These are phyloP conservation scores for Fusarium robinianum DNA, from an alignment of 2,329 filamentous ascomycete genomes.

Conservation along the genomic window DNA sequence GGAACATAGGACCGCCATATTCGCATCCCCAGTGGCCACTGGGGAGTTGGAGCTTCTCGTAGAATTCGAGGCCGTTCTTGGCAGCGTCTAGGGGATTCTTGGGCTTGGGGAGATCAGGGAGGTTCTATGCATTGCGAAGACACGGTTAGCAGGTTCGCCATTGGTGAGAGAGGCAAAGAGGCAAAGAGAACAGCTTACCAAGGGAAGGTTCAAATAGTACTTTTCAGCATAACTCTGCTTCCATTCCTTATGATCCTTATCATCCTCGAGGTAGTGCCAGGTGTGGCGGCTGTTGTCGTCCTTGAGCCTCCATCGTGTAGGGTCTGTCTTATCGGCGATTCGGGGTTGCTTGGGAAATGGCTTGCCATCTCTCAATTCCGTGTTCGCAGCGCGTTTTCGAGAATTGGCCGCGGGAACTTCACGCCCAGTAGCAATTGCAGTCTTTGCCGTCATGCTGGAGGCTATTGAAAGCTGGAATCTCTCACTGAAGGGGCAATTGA, in stretches of 20 bases:
- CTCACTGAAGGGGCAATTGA: too few species aligned
- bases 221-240: constrained; percentile 89
- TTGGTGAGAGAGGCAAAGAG: not conserved
- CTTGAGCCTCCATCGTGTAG: constrained; percentile 79
- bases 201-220: constrained; percentile 79
- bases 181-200: constrained; percentile 54
- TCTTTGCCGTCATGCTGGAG: too few species aligned
- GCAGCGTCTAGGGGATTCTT: constrained; percentile 77
- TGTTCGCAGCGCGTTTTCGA: constrained; percentile 51
- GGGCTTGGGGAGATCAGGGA: constrained; percentile 72
- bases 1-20: constrained; percentile 96
- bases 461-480: too few species aligned
- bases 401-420: constrained; percentile 40
- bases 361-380: constrained; percentile 38
- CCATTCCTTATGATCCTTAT: constrained; percentile 73
- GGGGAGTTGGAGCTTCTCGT: constrained; percentile 84
- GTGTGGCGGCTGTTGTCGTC: constrained; percentile 86
- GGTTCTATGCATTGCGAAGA: constrained; percentile 56
- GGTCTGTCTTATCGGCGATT: constrained; percentile 70
- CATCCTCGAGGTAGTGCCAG: constrained; percentile 88
- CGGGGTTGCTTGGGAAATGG: constrained; percentile 51
- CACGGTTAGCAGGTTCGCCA: constrained; percentile 10
- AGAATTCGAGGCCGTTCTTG: constrained; percentile 83
- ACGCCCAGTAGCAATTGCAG: constrained; percentile 39
- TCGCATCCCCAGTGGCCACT: constrained; percentile 96